These are phyloP conservation scores for Penicillium decumbens DNA, from an alignment of 2,329 filamentous ascomycete species.

Conservation along the genomic window DNA sequence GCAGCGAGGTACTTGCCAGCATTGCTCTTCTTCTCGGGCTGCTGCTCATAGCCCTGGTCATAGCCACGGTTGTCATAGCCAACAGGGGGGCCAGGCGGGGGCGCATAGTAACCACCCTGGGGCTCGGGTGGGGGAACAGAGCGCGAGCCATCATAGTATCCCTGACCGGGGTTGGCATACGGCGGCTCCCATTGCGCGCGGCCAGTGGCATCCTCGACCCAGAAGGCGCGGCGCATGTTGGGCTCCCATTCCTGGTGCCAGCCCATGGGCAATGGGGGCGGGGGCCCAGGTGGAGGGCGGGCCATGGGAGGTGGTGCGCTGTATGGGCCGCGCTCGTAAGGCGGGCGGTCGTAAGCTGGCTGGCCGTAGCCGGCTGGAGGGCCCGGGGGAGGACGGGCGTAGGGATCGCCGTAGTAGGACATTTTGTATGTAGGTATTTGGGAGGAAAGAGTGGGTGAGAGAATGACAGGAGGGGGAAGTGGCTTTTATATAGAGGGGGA, in stretches of 20 bases:
- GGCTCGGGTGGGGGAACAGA: constrained; percentile 22
- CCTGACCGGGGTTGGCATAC: constrained; percentile 18
- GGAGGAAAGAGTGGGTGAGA: not conserved
- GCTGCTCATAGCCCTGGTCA: constrained; percentile 6
- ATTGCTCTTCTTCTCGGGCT: constrained; percentile 42
- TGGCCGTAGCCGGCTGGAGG: constrained; percentile 12
- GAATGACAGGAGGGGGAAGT: not conserved
- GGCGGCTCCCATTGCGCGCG: constrained; percentile 63
- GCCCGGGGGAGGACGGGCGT: constrained; percentile 21
- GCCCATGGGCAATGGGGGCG: constrained; percentile 53
- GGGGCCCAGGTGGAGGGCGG: constrained; percentile 38
- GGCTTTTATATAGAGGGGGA: constrained; percentile 12
- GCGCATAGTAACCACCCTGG: constrained; percentile 21
- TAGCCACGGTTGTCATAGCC: constrained; percentile 19
- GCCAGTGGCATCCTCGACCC: constrained; percentile 58
- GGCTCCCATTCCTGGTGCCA: constrained; percentile 63
- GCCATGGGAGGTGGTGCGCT: constrained; percentile 25
- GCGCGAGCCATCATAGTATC: constrained; percentile 23
- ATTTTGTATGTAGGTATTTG: constrained; percentile 8
- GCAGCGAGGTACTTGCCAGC: constrained; percentile 52
- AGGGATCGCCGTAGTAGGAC: constrained; percentile 24
- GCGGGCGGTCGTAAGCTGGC: constrained; percentile 29
- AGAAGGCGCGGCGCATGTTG: constrained; percentile 59
- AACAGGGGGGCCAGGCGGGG: constrained; percentile 18
- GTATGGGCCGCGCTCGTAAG: constrained; percentile 25